phyloP scores from a whole-genome alignment of 129 eudicot genomes.

The Chrysanthemum makinoi region DNA sequence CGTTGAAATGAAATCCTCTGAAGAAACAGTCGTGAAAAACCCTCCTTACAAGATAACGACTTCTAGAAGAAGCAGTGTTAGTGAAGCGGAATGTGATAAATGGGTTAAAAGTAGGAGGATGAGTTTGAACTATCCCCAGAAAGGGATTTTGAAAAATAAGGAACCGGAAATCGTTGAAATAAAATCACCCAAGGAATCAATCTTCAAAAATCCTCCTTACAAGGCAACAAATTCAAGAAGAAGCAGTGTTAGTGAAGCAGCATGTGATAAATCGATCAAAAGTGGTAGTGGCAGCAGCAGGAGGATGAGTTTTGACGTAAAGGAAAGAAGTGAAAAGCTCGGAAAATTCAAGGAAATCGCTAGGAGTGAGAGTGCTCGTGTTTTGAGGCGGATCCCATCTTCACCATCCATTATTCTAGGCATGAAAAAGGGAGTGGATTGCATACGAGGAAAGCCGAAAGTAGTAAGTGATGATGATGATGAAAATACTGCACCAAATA shows the following conservation, averaged over 20 bases:
- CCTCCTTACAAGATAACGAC: conserved; percentile 47
- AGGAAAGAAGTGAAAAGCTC: conserved; percentile 33
- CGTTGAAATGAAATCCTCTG: conserved; percentile 8
- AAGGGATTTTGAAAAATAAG: conserved; percentile 28
- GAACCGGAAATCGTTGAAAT: not conserved
- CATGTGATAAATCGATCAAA: conserved; percentile 28
- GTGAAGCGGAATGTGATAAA: conserved; percentile 25
- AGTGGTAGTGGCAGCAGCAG: not conserved
- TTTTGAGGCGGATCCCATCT: conserved; percentile 78
- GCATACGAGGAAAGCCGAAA: conserved; percentile 69
- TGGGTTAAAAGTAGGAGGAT: conserved; percentile 31
- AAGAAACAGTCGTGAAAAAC: conserved; percentile 9
- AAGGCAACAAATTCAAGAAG: conserved; percentile 26
- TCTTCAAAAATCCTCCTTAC: conserved; percentile 46
- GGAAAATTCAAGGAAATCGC: conserved; percentile 51
- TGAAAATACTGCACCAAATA: conserved; percentile 28
- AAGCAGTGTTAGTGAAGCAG: conserved; percentile 27
- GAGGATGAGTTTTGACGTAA: conserved; percentile 41
- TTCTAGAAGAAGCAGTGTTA: conserved; percentile 27
- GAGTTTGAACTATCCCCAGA: conserved; percentile 47
- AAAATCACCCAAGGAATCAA: not conserved
- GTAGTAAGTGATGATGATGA: conserved; percentile 64
- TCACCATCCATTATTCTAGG: conserved; percentile 87
- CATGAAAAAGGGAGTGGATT: conserved; percentile 91
- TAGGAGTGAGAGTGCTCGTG: conserved; percentile 76